These are phyloP conservation scores for Amylocarpus encephaloides DNA, from an alignment of 2,329 filamentous ascomycete genomes.

Conservation along the genomic window DNA sequence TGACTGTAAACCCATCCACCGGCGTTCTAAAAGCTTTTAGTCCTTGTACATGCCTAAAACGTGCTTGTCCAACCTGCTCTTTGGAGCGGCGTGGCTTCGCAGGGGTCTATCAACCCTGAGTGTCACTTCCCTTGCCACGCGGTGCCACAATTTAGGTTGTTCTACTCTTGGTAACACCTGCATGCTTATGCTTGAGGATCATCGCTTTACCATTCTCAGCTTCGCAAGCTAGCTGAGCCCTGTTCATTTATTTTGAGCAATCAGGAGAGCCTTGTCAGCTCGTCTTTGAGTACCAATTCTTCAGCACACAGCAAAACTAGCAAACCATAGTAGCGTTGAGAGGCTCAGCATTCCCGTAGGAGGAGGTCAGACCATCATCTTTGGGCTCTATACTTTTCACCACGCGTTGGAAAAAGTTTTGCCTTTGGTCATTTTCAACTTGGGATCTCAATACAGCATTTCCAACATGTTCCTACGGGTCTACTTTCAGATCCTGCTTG, in stretches of 20 bases:
- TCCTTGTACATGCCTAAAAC: background rate
- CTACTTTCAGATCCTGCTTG: background rate
- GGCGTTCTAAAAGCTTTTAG: background rate
- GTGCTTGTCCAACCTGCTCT: background rate
- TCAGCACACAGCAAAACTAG: too few species aligned
- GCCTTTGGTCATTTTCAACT: background rate
- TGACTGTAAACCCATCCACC: background rate
- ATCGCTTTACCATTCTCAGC: too few species aligned
- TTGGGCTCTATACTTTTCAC: background rate
- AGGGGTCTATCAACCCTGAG: background rate
- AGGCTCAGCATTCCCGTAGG: too few species aligned
- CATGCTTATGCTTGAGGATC: background rate
- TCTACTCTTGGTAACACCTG: background rate
- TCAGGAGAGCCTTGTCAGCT: too few species aligned
- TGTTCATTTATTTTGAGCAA: too few species aligned
- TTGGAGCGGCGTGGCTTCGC: background rate
- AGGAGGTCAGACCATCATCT: too few species aligned
- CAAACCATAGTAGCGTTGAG: too few species aligned
- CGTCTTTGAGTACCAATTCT: too few species aligned
- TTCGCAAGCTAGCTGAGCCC: too few species aligned
- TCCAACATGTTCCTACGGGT: background rate
- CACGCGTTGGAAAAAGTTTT: background rate
- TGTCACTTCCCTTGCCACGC: background rate
- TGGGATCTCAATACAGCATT: background rate
- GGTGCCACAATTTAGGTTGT: background rate